phyloP scores from a whole-genome alignment of 192 early-diverging fungal species.

The Spizellomyces punctatus region DNA sequence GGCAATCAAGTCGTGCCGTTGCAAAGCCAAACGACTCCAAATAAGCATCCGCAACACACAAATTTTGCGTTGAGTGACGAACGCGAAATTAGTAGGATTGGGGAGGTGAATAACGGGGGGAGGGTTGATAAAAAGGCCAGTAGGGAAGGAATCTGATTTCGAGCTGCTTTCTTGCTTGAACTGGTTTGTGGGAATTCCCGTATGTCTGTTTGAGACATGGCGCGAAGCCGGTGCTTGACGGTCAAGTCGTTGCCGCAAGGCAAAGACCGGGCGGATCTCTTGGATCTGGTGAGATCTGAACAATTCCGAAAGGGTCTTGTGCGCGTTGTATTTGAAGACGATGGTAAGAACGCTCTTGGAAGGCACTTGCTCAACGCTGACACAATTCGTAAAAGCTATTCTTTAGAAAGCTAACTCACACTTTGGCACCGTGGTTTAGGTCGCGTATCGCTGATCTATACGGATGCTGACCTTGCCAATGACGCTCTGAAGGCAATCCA shows the following conservation, averaged over 20 bases:
- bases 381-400: background rate
- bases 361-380: background rate
- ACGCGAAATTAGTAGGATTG: too few relatives aligned
- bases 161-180: too few relatives aligned
- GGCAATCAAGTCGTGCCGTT: too few relatives aligned
- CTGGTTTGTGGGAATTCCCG: too few relatives aligned
- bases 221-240: background rate
- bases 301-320: conserved; percentile 17
- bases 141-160: too few relatives aligned
- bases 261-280: conserved; percentile 38
- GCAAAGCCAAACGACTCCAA: too few relatives aligned
- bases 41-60: too few relatives aligned
- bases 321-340: conserved; percentile 22
- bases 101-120: too few relatives aligned
- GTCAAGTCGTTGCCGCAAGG: conserved; percentile 31
- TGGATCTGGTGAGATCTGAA: conserved; percentile 23
- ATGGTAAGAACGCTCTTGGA: conserved; percentile 24
- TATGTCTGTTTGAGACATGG: too few relatives aligned
- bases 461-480: conserved; percentile 6
- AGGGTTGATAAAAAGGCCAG: too few relatives aligned
- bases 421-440: conserved; percentile 8
- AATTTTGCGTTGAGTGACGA: too few relatives aligned
- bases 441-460: conserved; percentile 16
- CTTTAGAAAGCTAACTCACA: too few relatives aligned
- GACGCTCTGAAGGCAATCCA: conserved; percentile 14